Base-by-base conservation (phyloP, 1,139 yeast species). In the Zygoascus sp. region DNA sequence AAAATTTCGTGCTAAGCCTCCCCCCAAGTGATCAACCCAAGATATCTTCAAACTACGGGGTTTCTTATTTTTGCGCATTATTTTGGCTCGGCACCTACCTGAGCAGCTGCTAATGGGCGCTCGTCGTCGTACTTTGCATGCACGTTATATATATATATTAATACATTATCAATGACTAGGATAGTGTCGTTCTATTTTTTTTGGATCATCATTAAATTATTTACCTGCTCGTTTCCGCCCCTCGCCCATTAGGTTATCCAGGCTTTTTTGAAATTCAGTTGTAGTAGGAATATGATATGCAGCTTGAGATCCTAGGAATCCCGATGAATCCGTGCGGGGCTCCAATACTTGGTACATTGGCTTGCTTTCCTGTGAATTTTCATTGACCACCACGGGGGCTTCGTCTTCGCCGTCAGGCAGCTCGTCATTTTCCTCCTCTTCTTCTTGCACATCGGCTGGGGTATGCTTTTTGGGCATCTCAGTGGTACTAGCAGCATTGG, bases 291-390 rank as follows among this genome's bases (percentile, higher is more conserved):
- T 51, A n/a, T 58, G 56, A 38, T 58, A 58, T 3, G 52, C 38
- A 11, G 48, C 34, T 32, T 55, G 58, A 15, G 45, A 40, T 3
- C 62, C 62, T 51, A 58, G 47, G 37, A 57, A 56, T 5, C 58
- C 59, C 5, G 49, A 53, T 1, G 55, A 53, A 2, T 51, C 49
- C 9, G 57, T 59, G 27, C 58, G 59, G 40, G 72, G 73, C 38
- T 72, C 66, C 35, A 77, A 53, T 3, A 76, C 73, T 25, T 70
- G 68, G 54, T 72, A 77, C 16, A 76, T 60, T 39, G 63, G 54
- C 42, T 53, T 53, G 15, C 27, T 40, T 13, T 44, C 44, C 17
- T 17, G 17, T 10, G 11, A n/a, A n/a, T n/a, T 19, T 9, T 34
- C 43, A 4, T 30, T 28, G 20, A 48, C 55, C 22, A 49, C 32